These are phyloP conservation scores for Citrus reticulata DNA, from an alignment of 345 rosid species.

Conservation along the genomic window DNA sequence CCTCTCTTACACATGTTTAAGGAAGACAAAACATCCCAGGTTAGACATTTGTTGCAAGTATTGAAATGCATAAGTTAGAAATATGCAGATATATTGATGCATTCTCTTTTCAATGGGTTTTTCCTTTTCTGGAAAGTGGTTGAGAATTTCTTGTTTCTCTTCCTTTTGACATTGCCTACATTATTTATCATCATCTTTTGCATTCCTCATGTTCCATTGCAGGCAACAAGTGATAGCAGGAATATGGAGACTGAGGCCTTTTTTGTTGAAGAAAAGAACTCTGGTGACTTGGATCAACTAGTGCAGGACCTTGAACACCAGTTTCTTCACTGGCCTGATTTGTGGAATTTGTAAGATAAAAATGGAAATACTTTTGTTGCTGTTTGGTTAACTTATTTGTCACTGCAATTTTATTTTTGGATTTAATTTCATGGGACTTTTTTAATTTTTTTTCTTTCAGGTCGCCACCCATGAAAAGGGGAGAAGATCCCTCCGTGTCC, in stretches of 20 bases:
- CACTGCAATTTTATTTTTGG: not conserved
- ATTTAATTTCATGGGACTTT: slow-evolving; percentile 3
- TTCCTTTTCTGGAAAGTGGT: not conserved
- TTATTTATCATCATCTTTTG: not conserved
- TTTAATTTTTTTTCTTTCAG: slow-evolving; percentile 26
- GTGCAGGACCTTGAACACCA: slow-evolving; percentile 34
- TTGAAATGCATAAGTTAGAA: not conserved
- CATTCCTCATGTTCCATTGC: not conserved
- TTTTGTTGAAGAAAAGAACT: slow-evolving; percentile 30
- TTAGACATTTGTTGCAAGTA: slow-evolving; percentile 14
- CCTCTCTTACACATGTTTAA: slow-evolving; percentile 36
- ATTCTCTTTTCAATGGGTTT: not conserved
- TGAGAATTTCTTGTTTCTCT: not conserved
- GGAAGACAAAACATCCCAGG: slow-evolving; percentile 62
- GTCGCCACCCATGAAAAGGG: slow-evolving; percentile 31
- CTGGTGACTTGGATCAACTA: slow-evolving; percentile 24
- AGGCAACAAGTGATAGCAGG: slow-evolving; percentile 40
- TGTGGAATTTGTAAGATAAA: slow-evolving; percentile 50
- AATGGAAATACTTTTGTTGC: not conserved
- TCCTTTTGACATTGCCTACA: not conserved
- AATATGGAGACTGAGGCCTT: slow-evolving; percentile 34
- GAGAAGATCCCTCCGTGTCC: slow-evolving; percentile 31
- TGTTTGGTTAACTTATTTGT: not conserved
- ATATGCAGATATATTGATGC: not conserved
- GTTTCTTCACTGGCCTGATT: slow-evolving; percentile 38